Percentiles rank a stretch among this genome's conserved stretches.
Evolutionary conservation across 257 asterid genomes (phyloP).

Genomic region (Solanum stenotomum): DNA sequence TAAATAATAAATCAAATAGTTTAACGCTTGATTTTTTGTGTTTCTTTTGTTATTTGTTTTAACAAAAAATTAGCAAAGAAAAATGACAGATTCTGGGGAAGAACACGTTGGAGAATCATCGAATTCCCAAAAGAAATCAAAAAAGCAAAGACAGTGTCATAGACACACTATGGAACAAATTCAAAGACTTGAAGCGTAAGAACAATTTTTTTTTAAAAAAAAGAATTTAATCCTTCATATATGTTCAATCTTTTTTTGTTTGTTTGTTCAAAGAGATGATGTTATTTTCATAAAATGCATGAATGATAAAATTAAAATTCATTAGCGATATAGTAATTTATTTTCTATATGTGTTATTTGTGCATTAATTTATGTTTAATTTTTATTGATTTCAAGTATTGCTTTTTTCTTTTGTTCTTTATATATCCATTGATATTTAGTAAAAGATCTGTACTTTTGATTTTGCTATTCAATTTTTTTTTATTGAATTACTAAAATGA

Average conservation of each 20-base stretch:
- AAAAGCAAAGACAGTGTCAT: constrained; percentile 30
- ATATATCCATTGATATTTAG: background rate
- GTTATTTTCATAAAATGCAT: background rate
- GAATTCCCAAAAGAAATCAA: constrained; percentile 18
- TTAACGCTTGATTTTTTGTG: background rate
- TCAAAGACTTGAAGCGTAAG: constrained; percentile 59
- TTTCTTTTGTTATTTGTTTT: background rate
- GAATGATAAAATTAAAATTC: background rate
- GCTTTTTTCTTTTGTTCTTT: background rate
- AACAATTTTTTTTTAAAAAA: background rate
- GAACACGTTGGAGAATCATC: constrained; percentile 22
- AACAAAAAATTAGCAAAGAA: background rate
- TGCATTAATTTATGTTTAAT: background rate
- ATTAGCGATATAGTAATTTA: background rate
- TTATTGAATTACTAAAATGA: background rate
- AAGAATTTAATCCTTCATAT: background rate
- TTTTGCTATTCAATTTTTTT: background rate
- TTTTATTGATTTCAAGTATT: background rate
- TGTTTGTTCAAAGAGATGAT: background rate
- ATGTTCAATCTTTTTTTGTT: background rate
- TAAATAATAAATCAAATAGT: background rate
- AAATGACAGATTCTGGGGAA: constrained; percentile 26
- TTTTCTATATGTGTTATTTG: background rate
- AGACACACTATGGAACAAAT: constrained; percentile 59
- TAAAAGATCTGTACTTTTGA: background rate